Base-by-base conservation (phyloP, 805 yeast species). In the Candida rishiriensis region DNA sequence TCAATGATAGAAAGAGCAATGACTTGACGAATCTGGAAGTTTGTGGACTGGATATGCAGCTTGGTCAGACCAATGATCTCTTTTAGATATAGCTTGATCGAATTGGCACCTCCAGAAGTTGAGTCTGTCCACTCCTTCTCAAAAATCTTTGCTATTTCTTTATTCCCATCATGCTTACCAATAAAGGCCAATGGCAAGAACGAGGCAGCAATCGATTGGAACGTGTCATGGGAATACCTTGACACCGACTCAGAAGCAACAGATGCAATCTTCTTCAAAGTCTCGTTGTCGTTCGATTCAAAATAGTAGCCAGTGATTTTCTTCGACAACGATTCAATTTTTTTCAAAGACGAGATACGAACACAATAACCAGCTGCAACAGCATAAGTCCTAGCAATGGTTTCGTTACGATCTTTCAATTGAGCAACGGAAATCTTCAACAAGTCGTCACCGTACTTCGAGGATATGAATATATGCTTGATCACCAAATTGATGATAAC, bases 171-270 rank as follows among this genome's bases (percentile, higher is more conserved):
- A 55, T 84, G 81, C 50, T 79, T 80, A 1, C 88, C 97, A 46
- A 91, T 67, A 58, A 79, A 91, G 0, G 88, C 76, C 43, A 91
- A 64, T 0, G 98, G 97, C 47, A 90, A 66, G 48, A 85, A 83
- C 1, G 80, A 76, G 14, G 80, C 63, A 0, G 87, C 74, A 11
- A 84, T 74, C 1, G 76, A 63, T 13, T 76, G 76, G 57, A 88
- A 87, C 52, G 69, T 75, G 49, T 84, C 88, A 4, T 81, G 76
- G 0, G 93, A 77, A 58, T 85, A 78, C 48, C 76, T 79, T 1
- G 88, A 72, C 6, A 88, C 76, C 11, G 85, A 77, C 47, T 79
- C 84, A 30, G 81, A 71, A 0, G 88, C 84, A 40, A 73, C 54
- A 0, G 83, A 84, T 1, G 88, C 76, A 11, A 82, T 64, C 14